Base-by-base conservation (phyloP, 2,329 filamentous ascomycete species). In the Colletotrichum sp. region DNA sequence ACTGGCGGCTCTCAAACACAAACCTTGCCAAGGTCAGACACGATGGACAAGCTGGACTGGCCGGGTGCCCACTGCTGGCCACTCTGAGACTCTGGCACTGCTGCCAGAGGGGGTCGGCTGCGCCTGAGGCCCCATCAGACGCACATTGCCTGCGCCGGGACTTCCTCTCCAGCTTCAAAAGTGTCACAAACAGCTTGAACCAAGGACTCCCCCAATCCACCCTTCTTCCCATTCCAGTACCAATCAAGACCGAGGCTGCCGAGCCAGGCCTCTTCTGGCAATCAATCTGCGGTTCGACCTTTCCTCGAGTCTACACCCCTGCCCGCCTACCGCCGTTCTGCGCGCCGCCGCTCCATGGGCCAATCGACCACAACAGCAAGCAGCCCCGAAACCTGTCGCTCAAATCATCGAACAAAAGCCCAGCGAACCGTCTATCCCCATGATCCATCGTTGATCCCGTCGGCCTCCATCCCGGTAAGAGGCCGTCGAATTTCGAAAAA, bases 221-320 rank as follows among this genome's bases (percentile, higher is more conserved):
- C 28, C 9, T 5, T 60, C n/a, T 55, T 36, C 64, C 69, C 56
- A 12, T 67, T 60, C 43, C 38, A 72, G 56, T 48, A 60, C 73
- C 73, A 75, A 73, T 75, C 73, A 75, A 32, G 38, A 32, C 60
- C 60, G 36, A 61, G 56, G 10, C 65, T 74, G n/a, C 66, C 61
- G 55, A 70, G 43, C 74, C 71, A 75, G 71, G 66, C 71, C 58
- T 70, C 71, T 56, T 75, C 71, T 61, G 66, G 61, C 71, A 76
- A 73, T 70, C 71, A 76, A 76, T 75, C 71, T 76, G 71, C 74
- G 71, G 66, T 73, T 66, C 56, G 48, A 66, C 61, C 73, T 76
- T 32, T 36, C 68, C 32, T 68, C 74, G 70, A 18, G 18, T 60
- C 26, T 18, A 58, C 64, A 58, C 65, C 64, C 60, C n/a, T 75